Base-by-base conservation (phyloP, 2,329 filamentous ascomycete species). In the Alternaria viburni region DNA sequence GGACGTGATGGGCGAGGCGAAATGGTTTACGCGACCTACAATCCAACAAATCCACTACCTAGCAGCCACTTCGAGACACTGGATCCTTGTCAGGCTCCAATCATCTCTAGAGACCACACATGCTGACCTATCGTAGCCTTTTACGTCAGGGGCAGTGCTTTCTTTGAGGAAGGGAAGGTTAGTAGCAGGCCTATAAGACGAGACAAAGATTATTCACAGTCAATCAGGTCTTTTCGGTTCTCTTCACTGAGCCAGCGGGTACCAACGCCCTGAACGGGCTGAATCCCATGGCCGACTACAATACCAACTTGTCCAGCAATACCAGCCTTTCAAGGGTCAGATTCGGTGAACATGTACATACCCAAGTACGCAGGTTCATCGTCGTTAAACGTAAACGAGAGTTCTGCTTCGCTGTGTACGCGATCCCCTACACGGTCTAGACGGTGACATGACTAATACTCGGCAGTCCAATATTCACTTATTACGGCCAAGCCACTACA, bases 361-460 rank as follows among this genome's bases (percentile, higher is more conserved):
- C 59, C 3, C 50, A 70, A 5, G 59, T 70, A 6, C 67, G 70
- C 0, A 62, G 70, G 0, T 72, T 72, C 36, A 59, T 71, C 12
- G 61, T 70, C 3, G 52, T 64, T 0, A 51, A 50, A 11, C 41
- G 46, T 1, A 65, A 19, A 49, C 23, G 50, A 13, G 70, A 25
- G 12, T 72, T 65, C 25, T 70, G 62, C 49, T 69, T 56, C 32
- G 69, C 67, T 6, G 46, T 50, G 46, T 49, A 28, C 5, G 46
- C 10, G 5, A 36, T 9, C 0, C 1, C 3, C 0, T 15, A 2
- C 7, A 5, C 12, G 2, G 0, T 15, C 6, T 6, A 36, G 6
- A 4, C 3, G 26, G 15, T 0, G 8, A 47, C 10, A 30, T 49
- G 46, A 4, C 46, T 49, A 15, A 49, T 6, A 0, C 3, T n/a